These are phyloP conservation scores for Steccherinum ochraceum DNA, from an alignment of 768 basidiomycete genomes.

Conservation along the genomic window DNA sequence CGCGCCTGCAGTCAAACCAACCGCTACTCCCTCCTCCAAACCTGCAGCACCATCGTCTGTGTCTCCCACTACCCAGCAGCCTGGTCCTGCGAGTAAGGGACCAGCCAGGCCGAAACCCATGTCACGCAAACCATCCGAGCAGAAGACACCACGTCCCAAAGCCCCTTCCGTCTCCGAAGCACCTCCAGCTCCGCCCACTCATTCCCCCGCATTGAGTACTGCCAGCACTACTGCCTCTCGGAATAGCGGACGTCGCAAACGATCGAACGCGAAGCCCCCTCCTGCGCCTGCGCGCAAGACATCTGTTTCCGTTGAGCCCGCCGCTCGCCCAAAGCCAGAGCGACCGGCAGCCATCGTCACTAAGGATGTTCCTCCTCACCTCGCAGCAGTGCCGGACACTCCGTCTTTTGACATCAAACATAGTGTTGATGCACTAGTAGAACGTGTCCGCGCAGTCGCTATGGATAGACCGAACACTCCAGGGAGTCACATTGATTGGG, in stretches of 20 bases:
- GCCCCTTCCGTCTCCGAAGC: conserved; percentile 9
- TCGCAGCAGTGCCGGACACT: conserved; percentile 26
- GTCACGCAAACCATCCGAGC: conserved; percentile 9
- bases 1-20: conserved; percentile 1
- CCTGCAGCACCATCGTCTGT: conserved; percentile 4
- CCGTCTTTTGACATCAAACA: conserved; percentile 44
- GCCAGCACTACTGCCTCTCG: conserved; percentile 28
- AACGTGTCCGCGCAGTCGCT: conserved; percentile 67
- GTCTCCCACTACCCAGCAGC: not conserved
- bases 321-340: conserved; percentile 19
- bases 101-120: conserved; percentile 10
- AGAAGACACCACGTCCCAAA: conserved; percentile 11
- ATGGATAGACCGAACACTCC: conserved; percentile 68
- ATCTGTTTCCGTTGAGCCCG: conserved; percentile 22
- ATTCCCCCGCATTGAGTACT: conserved; percentile 14
- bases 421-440: conserved; percentile 72
- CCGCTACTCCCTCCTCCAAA: conserved; percentile 12
- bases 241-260: conserved; percentile 42
- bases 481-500: conserved; percentile 84
- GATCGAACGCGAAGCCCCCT: conserved; percentile 31
- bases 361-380: conserved; percentile 59
- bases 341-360: conserved; percentile 24
- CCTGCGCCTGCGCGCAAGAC: not conserved
- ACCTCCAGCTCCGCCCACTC: conserved; percentile 10
- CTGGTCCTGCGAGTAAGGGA: conserved; percentile 1